Base-by-base conservation (phyloP, 805 yeast species). In the Starmerella tilneyi region DNA sequence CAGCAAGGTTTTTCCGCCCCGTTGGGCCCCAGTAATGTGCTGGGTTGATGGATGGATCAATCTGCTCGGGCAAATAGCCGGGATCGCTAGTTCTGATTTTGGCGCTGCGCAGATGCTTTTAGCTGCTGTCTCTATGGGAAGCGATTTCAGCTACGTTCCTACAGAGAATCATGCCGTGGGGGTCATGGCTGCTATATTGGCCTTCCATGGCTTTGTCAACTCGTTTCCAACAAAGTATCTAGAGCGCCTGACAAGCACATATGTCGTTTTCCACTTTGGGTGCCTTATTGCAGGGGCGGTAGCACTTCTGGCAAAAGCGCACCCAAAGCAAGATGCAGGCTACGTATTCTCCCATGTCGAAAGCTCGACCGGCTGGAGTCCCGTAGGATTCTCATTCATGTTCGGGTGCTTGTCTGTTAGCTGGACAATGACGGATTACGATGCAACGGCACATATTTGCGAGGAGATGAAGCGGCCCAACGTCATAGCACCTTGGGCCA, bases 381-480 rank as follows among this genome's bases (percentile, higher is more conserved):
- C 63, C 4, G 63, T 65, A 38, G 80, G 79, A 4, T 75, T 78
- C 73, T 70, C 78, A 4, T 75, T 75, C 57, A 57, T 75, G 55
- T 72, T 72, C 75, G 56, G 77, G 78, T 61, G 62, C 53, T 45
- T 62, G 32, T 56, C 65, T 15, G 62, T 61, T n/a, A 57, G 59
- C 46, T 62, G 66, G 66, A 75, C 80, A 30, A 78, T 80, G 84
- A 72, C 80, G 36, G 85, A 84, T 20, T 81, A 77, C 57, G 85
- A 80, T 58, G 75, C 82, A 19, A 82, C 85, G 0, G 80, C 79
- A 66, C 85, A 81, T 56, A 65, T 80, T 49, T 70, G 82, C n/a
- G 88, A 79, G 62, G 86, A 80, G 56, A 71, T 75, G 47, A 64
- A 67, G 45, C 67, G 71, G 48, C 80, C 83, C 16, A 73, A 73